Evolutionary conservation across 805 yeast species (phyloP).

Genomic region (Kodamaea sagamina): DNA sequence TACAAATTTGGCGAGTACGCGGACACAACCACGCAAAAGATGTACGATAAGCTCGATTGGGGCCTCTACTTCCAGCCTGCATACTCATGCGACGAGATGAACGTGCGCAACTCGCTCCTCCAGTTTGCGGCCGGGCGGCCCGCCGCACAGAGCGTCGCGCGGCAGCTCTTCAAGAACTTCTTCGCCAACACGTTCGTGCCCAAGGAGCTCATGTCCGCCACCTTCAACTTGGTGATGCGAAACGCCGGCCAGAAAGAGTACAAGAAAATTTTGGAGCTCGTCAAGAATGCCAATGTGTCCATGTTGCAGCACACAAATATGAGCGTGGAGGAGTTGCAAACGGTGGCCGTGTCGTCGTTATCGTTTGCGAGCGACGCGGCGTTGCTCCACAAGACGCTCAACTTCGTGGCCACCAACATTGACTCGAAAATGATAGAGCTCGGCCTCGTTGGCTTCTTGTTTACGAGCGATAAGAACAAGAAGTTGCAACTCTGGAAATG

Average conservation of each 20-base stretch:
- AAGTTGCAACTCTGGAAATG: constrained; percentile 53
- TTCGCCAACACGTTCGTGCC: constrained; percentile 52
- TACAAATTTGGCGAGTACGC: constrained; percentile 30
- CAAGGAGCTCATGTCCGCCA: constrained; percentile 46
- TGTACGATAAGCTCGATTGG: constrained; percentile 34
- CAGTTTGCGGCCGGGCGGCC: constrained; percentile 37
- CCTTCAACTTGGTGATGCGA: constrained; percentile 44
- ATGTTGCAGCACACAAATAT: constrained; percentile 40
- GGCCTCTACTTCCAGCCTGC: constrained; percentile 17
- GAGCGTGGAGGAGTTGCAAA: constrained; percentile 46
- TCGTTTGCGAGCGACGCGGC: constrained; percentile 50
- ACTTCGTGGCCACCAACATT: constrained; percentile 57
- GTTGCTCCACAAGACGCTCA: constrained; percentile 54
- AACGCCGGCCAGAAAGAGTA: constrained; percentile 50
- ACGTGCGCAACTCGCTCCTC: constrained; percentile 45
- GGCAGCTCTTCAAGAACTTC: constrained; percentile 45
- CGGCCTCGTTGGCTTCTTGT: constrained; percentile 55
- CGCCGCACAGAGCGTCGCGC: constrained; percentile 34
- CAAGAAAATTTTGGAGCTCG: constrained; percentile 58
- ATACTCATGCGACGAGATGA: constrained; percentile 38
- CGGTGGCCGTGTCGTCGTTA: constrained; percentile 55
- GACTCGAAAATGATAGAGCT: constrained; percentile 57
- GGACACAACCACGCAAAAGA: constrained; percentile 16
- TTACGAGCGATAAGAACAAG: constrained; percentile 32
- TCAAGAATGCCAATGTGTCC: constrained; percentile 51